phyloP scores from a whole-genome alignment of 306 rosid genomes.

The Hippophae rhamnoides region DNA sequence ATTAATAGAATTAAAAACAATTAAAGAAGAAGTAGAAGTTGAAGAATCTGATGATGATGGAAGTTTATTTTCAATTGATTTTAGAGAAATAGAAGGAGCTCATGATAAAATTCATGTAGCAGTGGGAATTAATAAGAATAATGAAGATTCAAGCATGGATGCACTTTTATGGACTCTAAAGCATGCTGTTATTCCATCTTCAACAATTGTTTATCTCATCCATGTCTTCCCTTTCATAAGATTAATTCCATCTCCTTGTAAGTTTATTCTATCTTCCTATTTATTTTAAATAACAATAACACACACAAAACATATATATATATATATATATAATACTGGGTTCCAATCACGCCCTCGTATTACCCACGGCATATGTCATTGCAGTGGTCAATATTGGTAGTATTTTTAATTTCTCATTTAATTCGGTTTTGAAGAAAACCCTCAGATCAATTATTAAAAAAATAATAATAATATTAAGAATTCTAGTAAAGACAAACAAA shows the following conservation, averaged over 20 bases:
- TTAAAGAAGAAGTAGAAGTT: slow-evolving; percentile 7
- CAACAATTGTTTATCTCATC: slow-evolving; percentile 35
- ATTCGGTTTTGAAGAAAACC: too few species aligned
- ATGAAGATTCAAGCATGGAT: slow-evolving; percentile 44
- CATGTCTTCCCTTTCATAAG: slow-evolving; percentile 45
- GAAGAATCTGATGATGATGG: slow-evolving; percentile 12
- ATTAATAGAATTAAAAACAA: not conserved
- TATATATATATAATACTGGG: too few species aligned
- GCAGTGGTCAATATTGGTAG: too few species aligned
- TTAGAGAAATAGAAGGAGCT: slow-evolving; percentile 15
- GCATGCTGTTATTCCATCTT: slow-evolving; percentile 26
- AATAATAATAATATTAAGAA: too few species aligned
- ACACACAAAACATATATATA: too few species aligned
- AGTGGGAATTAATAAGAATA: slow-evolving; percentile 17
- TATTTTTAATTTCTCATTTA: too few species aligned
- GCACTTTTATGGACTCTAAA: slow-evolving; percentile 58
- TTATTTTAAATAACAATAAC: not conserved
- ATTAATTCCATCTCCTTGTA: slow-evolving; percentile 52
- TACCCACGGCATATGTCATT: too few species aligned
- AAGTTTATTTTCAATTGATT: slow-evolving; percentile 24
- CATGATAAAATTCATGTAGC: slow-evolving; percentile 50
- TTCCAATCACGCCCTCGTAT: too few species aligned
- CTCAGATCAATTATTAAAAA: too few species aligned
- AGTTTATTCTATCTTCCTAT: slow-evolving; percentile 3
- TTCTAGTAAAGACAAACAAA: too few species aligned